Evolutionary conservation across 2,329 filamentous ascomycete genomes (phyloP).

Genomic region (Aspergillus caelatus): DNA sequence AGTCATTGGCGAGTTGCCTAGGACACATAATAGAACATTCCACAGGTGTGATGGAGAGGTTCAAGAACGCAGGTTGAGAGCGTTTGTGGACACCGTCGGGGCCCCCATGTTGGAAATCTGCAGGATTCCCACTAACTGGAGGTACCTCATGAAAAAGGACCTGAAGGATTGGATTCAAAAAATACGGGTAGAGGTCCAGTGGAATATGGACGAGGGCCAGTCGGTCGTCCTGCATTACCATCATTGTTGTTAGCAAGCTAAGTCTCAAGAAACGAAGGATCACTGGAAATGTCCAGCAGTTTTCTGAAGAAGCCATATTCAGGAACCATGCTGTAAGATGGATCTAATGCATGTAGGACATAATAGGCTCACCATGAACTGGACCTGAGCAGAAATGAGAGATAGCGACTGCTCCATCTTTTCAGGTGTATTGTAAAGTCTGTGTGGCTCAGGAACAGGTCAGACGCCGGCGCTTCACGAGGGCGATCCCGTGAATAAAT

Average conservation of each 20-base stretch:
- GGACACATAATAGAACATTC: slow-evolving; percentile 94
- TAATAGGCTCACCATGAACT: slow-evolving; percentile 31
- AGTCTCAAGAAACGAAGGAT: slow-evolving; percentile 6
- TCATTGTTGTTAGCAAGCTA: slow-evolving; percentile 20
- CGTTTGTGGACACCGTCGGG: slow-evolving; percentile 40
- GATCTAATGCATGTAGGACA: background rate
- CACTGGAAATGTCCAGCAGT: background rate
- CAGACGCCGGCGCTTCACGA: background rate
- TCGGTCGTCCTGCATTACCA: slow-evolving; percentile 69
- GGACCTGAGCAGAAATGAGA: slow-evolving; percentile 35
- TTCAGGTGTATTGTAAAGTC: background rate
- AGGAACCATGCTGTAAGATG: background rate
- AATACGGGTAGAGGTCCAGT: slow-evolving; percentile 71
- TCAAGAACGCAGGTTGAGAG: slow-evolving; percentile 77
- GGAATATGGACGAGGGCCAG: slow-evolving; percentile 91
- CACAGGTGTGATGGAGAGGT: slow-evolving; percentile 87
- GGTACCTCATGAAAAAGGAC: slow-evolving; percentile 69
- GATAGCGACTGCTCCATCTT: slow-evolving; percentile 34
- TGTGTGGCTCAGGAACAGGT: background rate
- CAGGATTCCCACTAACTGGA: slow-evolving; percentile 44
- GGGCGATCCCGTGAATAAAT: background rate
- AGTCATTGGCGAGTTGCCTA: slow-evolving; percentile 68
- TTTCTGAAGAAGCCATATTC: background rate
- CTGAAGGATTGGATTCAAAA: slow-evolving; percentile 84
- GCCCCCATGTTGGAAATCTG: slow-evolving; percentile 39